A percentile compares a stretch with the other conserved stretches of the same genome.
These are phyloP conservation scores for Hibiscus tridactylites DNA, from an alignment of 345 rosid genomes.

Conservation along the genomic window DNA sequence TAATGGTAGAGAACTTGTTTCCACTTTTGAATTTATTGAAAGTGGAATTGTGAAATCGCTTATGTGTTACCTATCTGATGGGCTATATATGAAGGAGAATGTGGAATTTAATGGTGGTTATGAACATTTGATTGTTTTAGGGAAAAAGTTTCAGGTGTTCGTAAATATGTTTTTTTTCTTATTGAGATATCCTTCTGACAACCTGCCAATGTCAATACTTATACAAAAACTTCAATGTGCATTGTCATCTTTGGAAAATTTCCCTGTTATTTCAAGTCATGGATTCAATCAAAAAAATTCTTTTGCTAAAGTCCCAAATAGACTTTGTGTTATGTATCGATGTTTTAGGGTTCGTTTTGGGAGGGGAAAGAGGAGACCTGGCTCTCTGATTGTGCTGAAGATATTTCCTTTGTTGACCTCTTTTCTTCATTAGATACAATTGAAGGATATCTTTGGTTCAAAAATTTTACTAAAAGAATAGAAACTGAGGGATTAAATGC, in stretches of 20 bases:
- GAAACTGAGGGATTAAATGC: conserved; percentile 25
- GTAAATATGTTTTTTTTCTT: conserved; percentile 45
- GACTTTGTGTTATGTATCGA: conserved; percentile 43
- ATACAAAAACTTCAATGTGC: conserved; percentile 70
- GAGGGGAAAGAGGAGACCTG: conserved; percentile 61
- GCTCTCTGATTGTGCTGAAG: conserved; percentile 50
- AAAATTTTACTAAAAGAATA: conserved; percentile 32
- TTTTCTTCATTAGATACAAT: conserved; percentile 57
- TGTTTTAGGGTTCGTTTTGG: conserved; percentile 65
- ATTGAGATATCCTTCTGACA: conserved; percentile 29
- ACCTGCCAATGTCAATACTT: conserved; percentile 43
- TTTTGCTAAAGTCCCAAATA: conserved; percentile 58
- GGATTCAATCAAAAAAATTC: conserved; percentile 48
- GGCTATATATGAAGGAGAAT: conserved; percentile 36
- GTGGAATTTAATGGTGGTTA: conserved; percentile 21
- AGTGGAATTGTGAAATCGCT: conserved; percentile 80
- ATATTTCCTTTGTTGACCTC: conserved; percentile 65
- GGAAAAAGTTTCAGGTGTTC: conserved; percentile 60
- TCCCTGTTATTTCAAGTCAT: conserved; percentile 58
- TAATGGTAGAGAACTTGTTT: conserved; percentile 68
- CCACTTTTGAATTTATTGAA: conserved; percentile 85
- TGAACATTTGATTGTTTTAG: conserved; percentile 28
- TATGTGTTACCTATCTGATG: conserved; percentile 56
- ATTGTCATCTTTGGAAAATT: conserved; percentile 69
- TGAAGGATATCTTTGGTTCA: conserved; percentile 56